Percentiles rank a stretch among this genome's conserved stretches.
Conservation (phyloP, 805 yeast genomes). For the Pichia insulana region DNA sequence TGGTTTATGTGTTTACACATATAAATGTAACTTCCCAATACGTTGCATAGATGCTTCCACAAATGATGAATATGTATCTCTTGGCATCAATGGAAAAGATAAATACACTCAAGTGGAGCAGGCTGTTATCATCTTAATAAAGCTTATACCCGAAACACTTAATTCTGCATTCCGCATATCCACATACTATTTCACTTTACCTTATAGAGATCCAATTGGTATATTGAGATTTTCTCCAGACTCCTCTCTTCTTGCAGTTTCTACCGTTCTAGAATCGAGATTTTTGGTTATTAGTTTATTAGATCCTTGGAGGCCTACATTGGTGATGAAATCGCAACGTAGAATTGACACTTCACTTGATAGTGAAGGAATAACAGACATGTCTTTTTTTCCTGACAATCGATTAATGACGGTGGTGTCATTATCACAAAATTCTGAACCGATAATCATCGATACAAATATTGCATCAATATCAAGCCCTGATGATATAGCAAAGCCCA, state of each 20-base stretch:
- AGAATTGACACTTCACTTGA: conserved; percentile 59
- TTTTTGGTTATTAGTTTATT: conserved; percentile 65
- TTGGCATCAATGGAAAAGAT: conserved; percentile 79
- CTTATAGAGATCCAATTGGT: conserved; percentile 80
- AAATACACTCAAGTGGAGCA: conserved; percentile 60
- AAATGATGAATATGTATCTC: conserved; percentile 56
- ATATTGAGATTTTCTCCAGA: conserved; percentile 64
- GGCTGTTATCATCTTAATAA: conserved; percentile 58
- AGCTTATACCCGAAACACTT: conserved; percentile 10
- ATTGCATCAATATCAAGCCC: conserved; percentile 36
- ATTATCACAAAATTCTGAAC: conserved; percentile 56
- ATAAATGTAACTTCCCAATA: conserved; percentile 65
- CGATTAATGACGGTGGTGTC: conserved; percentile 45
- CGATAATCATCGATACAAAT: conserved; percentile 57
- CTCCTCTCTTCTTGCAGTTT: conserved; percentile 62
- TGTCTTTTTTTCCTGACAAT: conserved; percentile 63
- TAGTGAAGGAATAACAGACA: conserved; percentile 82
- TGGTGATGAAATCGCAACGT: conserved; percentile 61
- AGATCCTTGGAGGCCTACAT: conserved; percentile 53
- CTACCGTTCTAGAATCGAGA: conserved; percentile 70
- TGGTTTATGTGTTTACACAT: conserved; percentile 62
- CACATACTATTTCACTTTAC: conserved; percentile 48
- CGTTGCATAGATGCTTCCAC: conserved; percentile 69
- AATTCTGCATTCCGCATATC: conserved; percentile 14
- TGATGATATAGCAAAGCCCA: conserved; percentile 47